Evolutionary conservation across 1,284 basidiomycete species (phyloP).

Genomic region (Stygiomarasmius scandens): DNA sequence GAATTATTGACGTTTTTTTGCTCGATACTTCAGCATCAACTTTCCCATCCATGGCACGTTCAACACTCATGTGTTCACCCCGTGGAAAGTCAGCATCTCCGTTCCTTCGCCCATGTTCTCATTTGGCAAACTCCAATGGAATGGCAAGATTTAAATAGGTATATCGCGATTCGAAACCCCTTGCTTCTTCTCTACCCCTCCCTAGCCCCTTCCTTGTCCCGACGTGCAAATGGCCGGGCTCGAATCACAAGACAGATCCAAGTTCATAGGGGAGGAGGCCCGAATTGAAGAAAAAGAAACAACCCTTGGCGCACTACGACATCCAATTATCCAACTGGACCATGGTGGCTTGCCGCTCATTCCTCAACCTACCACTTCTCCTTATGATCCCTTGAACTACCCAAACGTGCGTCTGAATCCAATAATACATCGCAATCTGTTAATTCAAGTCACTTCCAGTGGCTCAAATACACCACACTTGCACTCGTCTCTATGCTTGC

Average conservation of each 20-base stretch:
- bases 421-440: background rate
- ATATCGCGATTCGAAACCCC: no score
- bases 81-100: no score
- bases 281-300: background rate
- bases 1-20: no score
- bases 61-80: no score
- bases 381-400: slow-evolving; percentile 5
- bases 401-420: slow-evolving; percentile 1
- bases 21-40: no score
- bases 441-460: background rate
- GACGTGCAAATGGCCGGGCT: no score
- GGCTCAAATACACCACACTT: slow-evolving; percentile 10
- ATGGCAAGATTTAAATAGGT: no score
- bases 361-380: slow-evolving; percentile 9
- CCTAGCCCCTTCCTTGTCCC: no score
- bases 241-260: background rate
- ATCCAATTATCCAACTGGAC: slow-evolving; percentile 1
- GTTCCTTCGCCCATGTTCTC: no score
- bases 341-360: slow-evolving; percentile 6
- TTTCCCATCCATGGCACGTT: no score
- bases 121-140: no score
- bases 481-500: slow-evolving; percentile 22
- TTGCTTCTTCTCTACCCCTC: no score
- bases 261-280: background rate
- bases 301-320: background rate